Evolutionary conservation across 75 land plant species (phyloP).

Genomic region (Pinus taeda): DNA sequence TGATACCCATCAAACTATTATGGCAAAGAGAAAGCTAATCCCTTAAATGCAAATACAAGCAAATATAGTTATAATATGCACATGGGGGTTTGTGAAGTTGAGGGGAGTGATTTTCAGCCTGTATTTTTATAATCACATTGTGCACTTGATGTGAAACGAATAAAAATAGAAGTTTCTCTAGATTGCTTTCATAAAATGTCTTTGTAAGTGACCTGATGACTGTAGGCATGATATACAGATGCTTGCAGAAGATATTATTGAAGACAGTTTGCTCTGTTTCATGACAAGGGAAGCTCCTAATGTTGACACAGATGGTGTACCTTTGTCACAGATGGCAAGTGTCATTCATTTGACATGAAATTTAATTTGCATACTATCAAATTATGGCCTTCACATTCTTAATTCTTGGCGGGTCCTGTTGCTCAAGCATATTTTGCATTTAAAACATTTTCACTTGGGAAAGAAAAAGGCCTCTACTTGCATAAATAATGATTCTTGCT

Average conservation of each 20-base stretch:
- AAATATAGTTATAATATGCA: too few relatives aligned
- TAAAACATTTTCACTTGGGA: neutral
- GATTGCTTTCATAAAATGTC: neutral
- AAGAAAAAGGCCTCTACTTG: neutral
- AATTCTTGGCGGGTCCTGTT: neutral
- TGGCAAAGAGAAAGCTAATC: too few relatives aligned
- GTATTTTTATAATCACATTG: too few relatives aligned
- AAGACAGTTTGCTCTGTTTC: slow-evolving; percentile 61
- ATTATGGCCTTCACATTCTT: too few relatives aligned
- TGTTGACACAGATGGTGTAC: slow-evolving; percentile 69
- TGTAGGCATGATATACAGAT: slow-evolving; percentile 44
- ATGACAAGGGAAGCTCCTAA: slow-evolving; percentile 64
- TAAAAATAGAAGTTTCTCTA: too few relatives aligned
- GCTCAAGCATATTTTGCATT: neutral
- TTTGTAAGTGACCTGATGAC: neutral
- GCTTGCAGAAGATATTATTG: slow-evolving; percentile 89
- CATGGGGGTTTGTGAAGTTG: too few relatives aligned
- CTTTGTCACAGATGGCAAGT: slow-evolving; percentile 56
- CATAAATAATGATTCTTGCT: neutral
- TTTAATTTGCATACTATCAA: too few relatives aligned
- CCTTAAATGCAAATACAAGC: too few relatives aligned
- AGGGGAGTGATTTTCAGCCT: too few relatives aligned
- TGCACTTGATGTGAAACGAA: too few relatives aligned
- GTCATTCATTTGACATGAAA: too few relatives aligned
- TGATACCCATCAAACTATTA: too few relatives aligned